A percentile compares a stretch with the other conserved stretches of the same genome.
Conservation (phyloP, 2,329 filamentous ascomycete species). For the Ophiostoma pallidulum region DNA sequence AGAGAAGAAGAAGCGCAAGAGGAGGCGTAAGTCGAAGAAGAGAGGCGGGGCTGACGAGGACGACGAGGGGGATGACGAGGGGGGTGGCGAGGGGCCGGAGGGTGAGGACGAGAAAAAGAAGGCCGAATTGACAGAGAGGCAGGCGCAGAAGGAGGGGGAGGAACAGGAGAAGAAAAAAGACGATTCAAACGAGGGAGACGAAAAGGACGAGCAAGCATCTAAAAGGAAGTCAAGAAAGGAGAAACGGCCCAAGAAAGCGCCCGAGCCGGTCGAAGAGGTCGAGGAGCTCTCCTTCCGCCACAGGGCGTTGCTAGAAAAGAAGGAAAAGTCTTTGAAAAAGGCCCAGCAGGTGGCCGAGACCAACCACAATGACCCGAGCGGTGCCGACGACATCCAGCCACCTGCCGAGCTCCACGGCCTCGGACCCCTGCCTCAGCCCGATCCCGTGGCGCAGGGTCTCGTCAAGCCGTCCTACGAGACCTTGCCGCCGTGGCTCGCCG, state of each 20-base stretch:
- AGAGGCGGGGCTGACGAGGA: slow-evolving; percentile 2
- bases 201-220: slow-evolving; percentile 3
- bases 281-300: slow-evolving; percentile 28
- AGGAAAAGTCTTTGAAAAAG: slow-evolving; percentile 44
- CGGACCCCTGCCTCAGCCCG: slow-evolving; percentile 72
- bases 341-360: slow-evolving; percentile 23
- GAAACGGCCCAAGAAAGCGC: slow-evolving; percentile 21
- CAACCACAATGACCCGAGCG: too few relatives aligned
- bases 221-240: slow-evolving; percentile 23
- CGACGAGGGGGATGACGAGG: not conserved
- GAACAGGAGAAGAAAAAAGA: not conserved
- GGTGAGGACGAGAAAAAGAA: not conserved
- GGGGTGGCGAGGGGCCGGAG: not conserved
- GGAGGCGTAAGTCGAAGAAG: slow-evolving; percentile 14
- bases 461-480: slow-evolving; percentile 63
- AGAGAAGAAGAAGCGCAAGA: slow-evolving; percentile 14
- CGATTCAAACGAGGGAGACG: not conserved
- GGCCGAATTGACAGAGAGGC: not conserved
- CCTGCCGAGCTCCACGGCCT: slow-evolving; percentile 54
- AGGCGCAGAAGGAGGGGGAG: not conserved
- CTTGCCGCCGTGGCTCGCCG: slow-evolving; percentile 70
- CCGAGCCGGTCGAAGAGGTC: slow-evolving; percentile 12
- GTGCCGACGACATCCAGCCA: not conserved
- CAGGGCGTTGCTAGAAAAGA: slow-evolving; percentile 45
- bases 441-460: slow-evolving; percentile 45